Evolutionary conservation across 805 yeast species (phyloP).

Genomic region (Wickerhamiella slavikovae): DNA sequence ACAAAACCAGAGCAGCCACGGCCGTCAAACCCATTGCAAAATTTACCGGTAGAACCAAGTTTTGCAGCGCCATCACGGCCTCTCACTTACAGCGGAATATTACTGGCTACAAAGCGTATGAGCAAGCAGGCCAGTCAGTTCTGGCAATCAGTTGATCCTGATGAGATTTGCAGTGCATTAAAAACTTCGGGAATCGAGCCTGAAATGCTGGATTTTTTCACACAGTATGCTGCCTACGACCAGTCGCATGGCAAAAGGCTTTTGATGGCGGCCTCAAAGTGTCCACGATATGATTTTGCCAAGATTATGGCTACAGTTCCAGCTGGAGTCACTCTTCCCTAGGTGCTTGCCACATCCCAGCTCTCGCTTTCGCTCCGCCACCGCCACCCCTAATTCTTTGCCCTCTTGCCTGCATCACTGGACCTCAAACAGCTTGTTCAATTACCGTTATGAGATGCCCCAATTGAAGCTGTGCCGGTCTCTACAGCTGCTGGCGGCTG

Average conservation of each 20-base stretch:
- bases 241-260: conserved; percentile 5
- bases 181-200: conserved; percentile 11
- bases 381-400: too few relatives aligned
- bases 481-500: too few relatives aligned
- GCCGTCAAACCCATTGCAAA: neutral
- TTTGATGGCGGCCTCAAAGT: conserved; percentile 6
- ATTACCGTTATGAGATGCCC: too few relatives aligned
- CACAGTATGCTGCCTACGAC: conserved; percentile 5
- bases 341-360: too few relatives aligned
- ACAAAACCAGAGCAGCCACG: neutral
- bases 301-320: conserved; percentile 4
- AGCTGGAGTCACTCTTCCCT: neutral
- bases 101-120: conserved; percentile 4
- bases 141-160: conserved; percentile 7
- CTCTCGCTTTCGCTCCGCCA: too few relatives aligned
- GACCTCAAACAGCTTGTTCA: too few relatives aligned
- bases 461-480: too few relatives aligned
- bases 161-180: conserved; percentile 7
- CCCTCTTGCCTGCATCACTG: too few relatives aligned
- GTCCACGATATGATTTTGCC: conserved; percentile 9
- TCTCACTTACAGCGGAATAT: conserved; percentile 8
- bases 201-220: conserved; percentile 9
- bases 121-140: conserved; percentile 5
- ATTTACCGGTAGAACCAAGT: neutral
- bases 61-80: conserved; percentile 8